Evolutionary conservation across 2,329 filamentous ascomycete species (phyloP).

Genomic region (Botrytis deweyae): DNA sequence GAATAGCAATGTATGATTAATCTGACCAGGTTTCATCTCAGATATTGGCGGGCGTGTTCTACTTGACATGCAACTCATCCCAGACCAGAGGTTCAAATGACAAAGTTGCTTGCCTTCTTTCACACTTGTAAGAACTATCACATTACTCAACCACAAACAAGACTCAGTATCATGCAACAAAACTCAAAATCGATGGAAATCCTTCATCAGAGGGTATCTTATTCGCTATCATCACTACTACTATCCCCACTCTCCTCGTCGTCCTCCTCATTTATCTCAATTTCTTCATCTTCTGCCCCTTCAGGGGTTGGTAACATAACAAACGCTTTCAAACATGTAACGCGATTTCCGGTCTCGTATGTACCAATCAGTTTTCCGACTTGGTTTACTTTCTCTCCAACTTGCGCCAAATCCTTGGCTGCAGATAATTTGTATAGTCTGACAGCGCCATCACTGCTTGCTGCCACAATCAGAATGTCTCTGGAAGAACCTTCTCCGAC

Average conservation of each 20-base stretch:
- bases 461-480: conserved; percentile 64
- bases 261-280: conserved; percentile 33
- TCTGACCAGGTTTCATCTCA: neutral
- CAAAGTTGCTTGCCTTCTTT: neutral
- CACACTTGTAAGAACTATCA: neutral
- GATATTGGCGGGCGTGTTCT: neutral
- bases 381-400: conserved; percentile 39
- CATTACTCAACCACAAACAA: neutral
- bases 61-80: neutral
- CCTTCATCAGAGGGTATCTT: conserved; percentile 34
- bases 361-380: conserved; percentile 62
- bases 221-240: conserved; percentile 39
- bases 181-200: conserved; percentile 5
- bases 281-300: conserved; percentile 51
- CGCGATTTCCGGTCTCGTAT: conserved; percentile 82
- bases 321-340: conserved; percentile 86
- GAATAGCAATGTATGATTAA: neutral
- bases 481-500: conserved; percentile 39
- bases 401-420: conserved; percentile 36
- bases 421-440: conserved; percentile 67
- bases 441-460: conserved; percentile 82
- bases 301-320: conserved; percentile 72
- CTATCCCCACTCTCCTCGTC: conserved; percentile 27
- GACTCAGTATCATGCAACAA: neutral
- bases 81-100: neutral